Percentiles rank a stretch among this genome's conserved stretches.
Evolutionary conservation across 73 alveolate genomes (phyloP).

Genomic region (Paramecium octaurelia): DNA sequence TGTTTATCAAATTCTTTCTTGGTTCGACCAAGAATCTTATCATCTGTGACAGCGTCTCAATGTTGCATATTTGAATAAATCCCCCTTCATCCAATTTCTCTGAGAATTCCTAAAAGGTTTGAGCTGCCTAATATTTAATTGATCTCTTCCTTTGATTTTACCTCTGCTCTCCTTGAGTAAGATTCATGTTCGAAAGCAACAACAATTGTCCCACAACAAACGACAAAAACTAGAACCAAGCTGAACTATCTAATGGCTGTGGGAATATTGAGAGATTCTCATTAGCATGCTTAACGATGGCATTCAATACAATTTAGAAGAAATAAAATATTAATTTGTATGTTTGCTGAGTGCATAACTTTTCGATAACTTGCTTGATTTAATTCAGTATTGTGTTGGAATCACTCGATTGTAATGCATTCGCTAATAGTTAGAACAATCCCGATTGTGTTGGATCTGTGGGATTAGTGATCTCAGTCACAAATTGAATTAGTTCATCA

Average conservation of each 20-base stretch:
- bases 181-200: background rate
- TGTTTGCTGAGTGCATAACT: background rate
- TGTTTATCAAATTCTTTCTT: background rate
- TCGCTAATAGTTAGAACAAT: background rate
- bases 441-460: background rate
- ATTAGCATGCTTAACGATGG: conserved; percentile 1
- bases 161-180: background rate
- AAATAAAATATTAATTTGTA: background rate
- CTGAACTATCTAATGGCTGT: background rate
- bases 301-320: background rate
- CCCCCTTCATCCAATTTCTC: conserved; percentile 31
- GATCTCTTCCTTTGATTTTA: conserved; percentile 12
- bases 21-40: background rate
- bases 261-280: background rate
- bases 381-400: background rate
- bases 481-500: background rate
- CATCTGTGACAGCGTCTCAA: background rate
- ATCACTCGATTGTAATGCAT: background rate
- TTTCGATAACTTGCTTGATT: background rate
- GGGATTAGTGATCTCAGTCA: background rate
- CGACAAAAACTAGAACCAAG: background rate
- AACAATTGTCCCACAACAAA: background rate
- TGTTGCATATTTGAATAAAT: background rate
- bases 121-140: background rate
- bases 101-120: background rate